These are phyloP conservation scores for Chlamydomonas incerta DNA, from an alignment of 139 green algal species.

Conservation along the genomic window DNA sequence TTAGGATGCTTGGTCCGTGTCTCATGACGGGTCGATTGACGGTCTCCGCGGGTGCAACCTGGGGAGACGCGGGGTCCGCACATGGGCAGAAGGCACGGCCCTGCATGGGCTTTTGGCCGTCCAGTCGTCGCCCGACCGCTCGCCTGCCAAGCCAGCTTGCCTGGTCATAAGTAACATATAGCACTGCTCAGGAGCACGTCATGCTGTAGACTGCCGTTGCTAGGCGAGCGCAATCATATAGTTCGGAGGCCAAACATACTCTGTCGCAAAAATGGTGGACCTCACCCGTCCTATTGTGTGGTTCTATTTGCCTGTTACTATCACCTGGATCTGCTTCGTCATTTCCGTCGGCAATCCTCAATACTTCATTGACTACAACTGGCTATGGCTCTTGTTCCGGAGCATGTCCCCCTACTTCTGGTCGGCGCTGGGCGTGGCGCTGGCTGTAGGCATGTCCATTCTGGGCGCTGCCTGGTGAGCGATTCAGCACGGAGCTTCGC, in stretches of 20 bases:
- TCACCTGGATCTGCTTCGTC: constrained; percentile 63
- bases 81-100: too few species aligned
- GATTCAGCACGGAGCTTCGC: neutral
- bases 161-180: too few species aligned
- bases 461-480: constrained; percentile 94
- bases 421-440: constrained; percentile 81
- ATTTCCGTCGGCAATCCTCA: constrained; percentile 61
- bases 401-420: constrained; percentile 96
- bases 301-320: constrained; percentile 47
- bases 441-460: constrained; percentile 94
- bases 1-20: too few species aligned
- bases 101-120: too few species aligned
- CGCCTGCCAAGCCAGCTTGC: too few species aligned
- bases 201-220: neutral
- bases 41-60: too few species aligned
- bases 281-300: constrained; percentile 30
- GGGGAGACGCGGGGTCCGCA: too few species aligned
- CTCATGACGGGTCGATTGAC: too few species aligned
- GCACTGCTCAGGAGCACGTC: neutral
- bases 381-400: constrained; percentile 86
- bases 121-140: too few species aligned
- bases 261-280: neutral
- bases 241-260: neutral
- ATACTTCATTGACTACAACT: constrained; percentile 83
- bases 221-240: too few species aligned